Percentiles rank a stretch among this genome's conserved stretches.
Evolutionary conservation across 352 stramenopile species (phyloP).

Genomic region (Phytophthora citrophthora): DNA sequence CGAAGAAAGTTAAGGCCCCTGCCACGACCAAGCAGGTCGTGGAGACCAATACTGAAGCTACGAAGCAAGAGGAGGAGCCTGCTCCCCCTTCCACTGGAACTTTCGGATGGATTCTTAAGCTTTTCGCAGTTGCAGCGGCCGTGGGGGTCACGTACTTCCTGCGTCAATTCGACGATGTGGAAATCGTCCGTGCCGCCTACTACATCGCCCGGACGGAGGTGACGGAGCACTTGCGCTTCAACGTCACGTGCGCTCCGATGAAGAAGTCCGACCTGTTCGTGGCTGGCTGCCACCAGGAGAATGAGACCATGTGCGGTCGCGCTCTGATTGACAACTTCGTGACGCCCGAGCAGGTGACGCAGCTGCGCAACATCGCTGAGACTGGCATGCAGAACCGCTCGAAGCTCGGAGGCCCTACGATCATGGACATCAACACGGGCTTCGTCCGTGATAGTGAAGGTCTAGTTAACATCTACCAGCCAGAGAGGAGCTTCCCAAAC

Average conservation of each 20-base stretch:
- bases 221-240: constrained; percentile 57
- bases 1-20: constrained; percentile 20
- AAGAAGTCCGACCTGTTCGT: constrained; percentile 61
- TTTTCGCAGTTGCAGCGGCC: constrained; percentile 19
- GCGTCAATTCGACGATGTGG: constrained; percentile 21
- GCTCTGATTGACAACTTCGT: constrained; percentile 79
- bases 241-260: constrained; percentile 54
- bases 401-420: constrained; percentile 83
- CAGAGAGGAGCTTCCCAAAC: constrained; percentile 39
- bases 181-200: constrained; percentile 16
- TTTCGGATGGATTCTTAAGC: constrained; percentile 38
- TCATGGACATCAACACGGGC: constrained; percentile 93
- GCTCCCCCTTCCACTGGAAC: constrained; percentile 4
- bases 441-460: constrained; percentile 88
- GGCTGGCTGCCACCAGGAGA: constrained; percentile 67
- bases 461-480: constrained; percentile 92
- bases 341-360: constrained; percentile 63
- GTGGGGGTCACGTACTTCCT: constrained; percentile 30
- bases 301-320: constrained; percentile 68
- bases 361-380: constrained; percentile 83
- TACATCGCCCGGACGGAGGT: constrained; percentile 47
- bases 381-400: constrained; percentile 83
- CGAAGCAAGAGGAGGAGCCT: constrained; percentile 7
- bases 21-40: constrained; percentile 18
- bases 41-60: constrained; percentile 6